Base-by-base conservation (phyloP, 2,329 filamentous ascomycete genomes). In the Penicillium sp. region DNA sequence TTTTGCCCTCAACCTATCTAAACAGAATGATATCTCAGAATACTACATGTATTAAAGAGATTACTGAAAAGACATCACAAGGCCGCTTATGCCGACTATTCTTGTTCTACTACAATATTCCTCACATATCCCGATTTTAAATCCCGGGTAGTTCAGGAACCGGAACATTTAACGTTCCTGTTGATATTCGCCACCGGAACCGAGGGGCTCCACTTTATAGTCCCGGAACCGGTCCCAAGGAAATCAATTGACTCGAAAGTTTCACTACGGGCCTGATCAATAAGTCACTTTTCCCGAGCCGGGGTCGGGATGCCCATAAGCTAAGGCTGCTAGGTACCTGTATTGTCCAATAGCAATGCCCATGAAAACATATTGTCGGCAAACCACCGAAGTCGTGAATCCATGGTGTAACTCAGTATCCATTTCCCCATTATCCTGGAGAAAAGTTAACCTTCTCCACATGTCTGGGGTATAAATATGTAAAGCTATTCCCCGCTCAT, bases 391-490 rank as follows among this genome's bases (percentile, higher is more conserved):
- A 12, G 16, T 36, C 30, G n/a, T 22, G 35, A 45, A 19, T n/a
- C 49, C 50, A 31, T 46, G 5, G 11, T 19, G 40, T 52, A 22
- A 16, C n/a, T 31, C 17, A 16, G 19, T 19, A n/a, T 50, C 26
- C 26, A 44, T 47, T 44, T 26, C 40, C 35, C 58, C 38, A 28
- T 30, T n/a, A 53, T 40, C 37, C 28, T 60, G 60, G 60, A 57
- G 58, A 56, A 60, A 50, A 28, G 40, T 47, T 14, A 28, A 28
- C 30, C n/a, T 59, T 55, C 61, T 58, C 52, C 56, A 46, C 41
- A 57, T 54, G 16, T 57, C 53, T 14, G 61, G 60, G 58, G 61
- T 63, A 62, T 57, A 64, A 61, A 61, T 31, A 61, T 31, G 30
- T 63, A 60, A 31, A 31, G 3, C 25, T 25, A 7, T 22, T 30